Percentiles rank a stretch among this genome's conserved stretches.
Conservation (phyloP, 192 early-diverging fungal genomes). For the Coemansia sp. region DNA sequence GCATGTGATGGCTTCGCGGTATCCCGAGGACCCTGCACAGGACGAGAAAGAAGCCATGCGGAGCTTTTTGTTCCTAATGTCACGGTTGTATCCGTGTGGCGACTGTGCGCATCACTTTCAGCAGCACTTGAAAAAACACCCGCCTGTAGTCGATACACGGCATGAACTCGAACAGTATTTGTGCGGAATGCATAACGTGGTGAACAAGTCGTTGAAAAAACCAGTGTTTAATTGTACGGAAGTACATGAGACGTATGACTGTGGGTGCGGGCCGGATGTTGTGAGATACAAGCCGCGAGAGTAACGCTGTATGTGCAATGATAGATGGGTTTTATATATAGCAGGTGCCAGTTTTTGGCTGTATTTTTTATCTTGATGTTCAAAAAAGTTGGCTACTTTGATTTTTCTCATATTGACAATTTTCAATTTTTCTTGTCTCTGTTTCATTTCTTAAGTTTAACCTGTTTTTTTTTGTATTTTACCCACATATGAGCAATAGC, state of each 20-base stretch:
- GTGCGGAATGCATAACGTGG: conserved; percentile 88
- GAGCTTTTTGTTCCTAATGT: conserved; percentile 81
- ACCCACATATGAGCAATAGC: neutral
- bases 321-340: no score
- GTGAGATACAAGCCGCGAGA: conserved; percentile 39
- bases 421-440: neutral
- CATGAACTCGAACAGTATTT: conserved; percentile 77
- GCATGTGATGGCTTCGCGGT: conserved; percentile 90
- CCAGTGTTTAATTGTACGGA: conserved; percentile 76
- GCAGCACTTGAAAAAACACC: conserved; percentile 68
- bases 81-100: conserved; percentile 92
- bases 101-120: conserved; percentile 94
- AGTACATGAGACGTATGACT: conserved; percentile 77
- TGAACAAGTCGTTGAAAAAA: conserved; percentile 84
- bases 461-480: neutral
- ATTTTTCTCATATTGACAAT: neutral
- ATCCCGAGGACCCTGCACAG: conserved; percentile 72
- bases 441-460: neutral
- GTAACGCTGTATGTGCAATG: neutral
- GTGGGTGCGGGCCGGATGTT: conserved; percentile 71
- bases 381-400: neutral
- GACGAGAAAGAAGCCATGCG: conserved; percentile 75
- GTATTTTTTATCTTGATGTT: neutral
- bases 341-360: neutral
- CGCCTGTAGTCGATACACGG: conserved; percentile 74